Evolutionary conservation across 2,329 filamentous ascomycete genomes (phyloP).

Genomic region (Penicillium aurantiogriseum): DNA sequence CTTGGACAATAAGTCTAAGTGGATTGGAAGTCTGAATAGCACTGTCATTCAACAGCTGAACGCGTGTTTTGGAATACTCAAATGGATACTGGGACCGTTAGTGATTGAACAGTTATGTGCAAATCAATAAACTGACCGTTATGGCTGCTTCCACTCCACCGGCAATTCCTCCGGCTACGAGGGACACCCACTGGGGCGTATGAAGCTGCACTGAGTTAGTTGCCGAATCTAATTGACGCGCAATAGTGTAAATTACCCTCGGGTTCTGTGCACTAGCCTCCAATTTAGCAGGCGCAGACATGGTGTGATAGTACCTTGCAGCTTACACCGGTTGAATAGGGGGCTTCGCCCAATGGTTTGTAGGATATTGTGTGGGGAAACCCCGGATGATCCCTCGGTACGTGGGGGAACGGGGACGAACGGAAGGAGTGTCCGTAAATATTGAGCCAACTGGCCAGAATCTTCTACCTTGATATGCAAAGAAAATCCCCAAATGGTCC

Average conservation of each 20-base stretch:
- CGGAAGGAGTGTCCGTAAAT: too few relatives aligned
- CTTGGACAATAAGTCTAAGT: constrained; percentile 50
- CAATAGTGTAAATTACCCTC: background rate
- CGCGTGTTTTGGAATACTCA: constrained; percentile 60
- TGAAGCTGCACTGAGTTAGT: constrained; percentile 13
- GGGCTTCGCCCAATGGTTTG: background rate
- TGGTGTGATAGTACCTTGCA: background rate
- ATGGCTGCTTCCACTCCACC: constrained; percentile 54
- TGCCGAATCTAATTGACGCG: background rate
- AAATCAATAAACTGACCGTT: constrained; percentile 38
- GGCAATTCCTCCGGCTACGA: constrained; percentile 52
- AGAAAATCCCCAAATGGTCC: too few relatives aligned
- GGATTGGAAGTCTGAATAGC: constrained; percentile 14
- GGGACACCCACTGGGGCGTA: constrained; percentile 45
- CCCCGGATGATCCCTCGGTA: background rate
- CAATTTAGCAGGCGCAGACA: background rate
- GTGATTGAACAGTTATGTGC: background rate
- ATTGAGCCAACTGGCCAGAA: too few relatives aligned
- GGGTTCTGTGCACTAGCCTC: background rate
- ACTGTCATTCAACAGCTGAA: constrained; percentile 14
- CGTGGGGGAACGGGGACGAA: too few relatives aligned
- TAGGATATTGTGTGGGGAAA: background rate
- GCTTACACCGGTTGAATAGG: background rate
- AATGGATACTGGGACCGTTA: constrained; percentile 54
- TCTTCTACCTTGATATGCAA: too few relatives aligned